Evolutionary conservation across 371 early-diverging fungal genomes (phyloP), one percentile per base, ranked within the genome.

Genomic region (Dinochytrium kinnereticum): DNA sequence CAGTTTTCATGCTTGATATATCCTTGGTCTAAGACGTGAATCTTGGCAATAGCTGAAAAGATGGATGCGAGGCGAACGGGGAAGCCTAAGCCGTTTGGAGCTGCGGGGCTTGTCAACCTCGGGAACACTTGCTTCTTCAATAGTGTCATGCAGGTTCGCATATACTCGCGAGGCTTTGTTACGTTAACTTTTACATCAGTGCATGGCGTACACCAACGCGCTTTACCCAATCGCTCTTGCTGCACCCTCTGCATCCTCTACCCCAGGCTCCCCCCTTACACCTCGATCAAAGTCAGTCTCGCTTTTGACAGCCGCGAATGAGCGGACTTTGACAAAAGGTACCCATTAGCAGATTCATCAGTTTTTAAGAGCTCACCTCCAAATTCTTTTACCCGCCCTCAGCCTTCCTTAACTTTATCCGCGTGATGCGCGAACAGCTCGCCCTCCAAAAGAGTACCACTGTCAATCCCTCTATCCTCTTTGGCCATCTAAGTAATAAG

Each of bases 91-190:
- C 44, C 44, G 13, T 38, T 40, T 66, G 66, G 66, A 19, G 57
- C 72, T 1, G 79, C 82, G 1, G 84, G 84, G 1, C 72, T 84
- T 13, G 40, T 38, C 21, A 84, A 81, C 64, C 68, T 84, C 51
- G 84, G 84, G 34, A 84, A 84, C 59, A 82, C 84, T 10, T 84
- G 84, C 71, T 84, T 84, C 67, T 84, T 84, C 74, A 84, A 84
- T 64, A 75, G 78, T 10, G 79, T 78, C 33, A 77, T 82, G 79
- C 84, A 81, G 79, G 78, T 74, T 39, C 55, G 2, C n/a, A 44
- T 7, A 44, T 44, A n/a, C n/a, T n/a, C 13, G 44, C 7, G 44
- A 19, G 44, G 7, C 19, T 44, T 44, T 19, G 19, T 44, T 44
- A 13, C 19, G 44, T 34, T 17, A n/a, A 37, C 5, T 49, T 64